Evolutionary conservation across 805 yeast genomes (phyloP).

Genomic region (Kurtzmaniella fragi): DNA sequence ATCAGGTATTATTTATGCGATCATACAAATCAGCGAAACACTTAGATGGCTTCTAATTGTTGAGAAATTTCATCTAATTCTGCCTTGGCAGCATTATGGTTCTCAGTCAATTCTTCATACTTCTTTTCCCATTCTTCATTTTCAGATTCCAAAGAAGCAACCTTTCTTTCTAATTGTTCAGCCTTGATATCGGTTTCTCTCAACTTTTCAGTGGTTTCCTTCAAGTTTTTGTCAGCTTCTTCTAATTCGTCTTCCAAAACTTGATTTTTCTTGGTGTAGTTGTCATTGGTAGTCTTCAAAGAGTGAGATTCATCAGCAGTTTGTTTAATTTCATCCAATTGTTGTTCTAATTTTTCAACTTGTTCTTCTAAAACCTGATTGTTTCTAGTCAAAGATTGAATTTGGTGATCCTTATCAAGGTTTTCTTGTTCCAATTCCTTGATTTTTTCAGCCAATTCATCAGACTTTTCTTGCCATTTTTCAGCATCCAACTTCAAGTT

Average conservation of each 20-base stretch:
- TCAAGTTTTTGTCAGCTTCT: slow-evolving; percentile 82
- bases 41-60: slow-evolving; percentile 77
- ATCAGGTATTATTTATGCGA: neutral
- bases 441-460: slow-evolving; percentile 72
- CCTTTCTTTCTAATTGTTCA: slow-evolving; percentile 93
- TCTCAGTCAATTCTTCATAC: slow-evolving; percentile 79
- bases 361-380: slow-evolving; percentile 82
- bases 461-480: slow-evolving; percentile 95
- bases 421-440: slow-evolving; percentile 90
- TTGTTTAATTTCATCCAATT: slow-evolving; percentile 71
- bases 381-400: slow-evolving; percentile 87
- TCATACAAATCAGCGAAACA: neutral
- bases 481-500: slow-evolving; percentile 92
- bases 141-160: slow-evolving; percentile 85
- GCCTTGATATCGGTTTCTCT: slow-evolving; percentile 95
- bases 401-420: slow-evolving; percentile 90
- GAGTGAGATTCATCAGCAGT: slow-evolving; percentile 88
- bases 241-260: slow-evolving; percentile 89
- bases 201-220: slow-evolving; percentile 88
- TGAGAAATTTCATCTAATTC: slow-evolving; percentile 96
- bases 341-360: slow-evolving; percentile 72
- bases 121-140: slow-evolving; percentile 88
- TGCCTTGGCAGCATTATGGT: slow-evolving; percentile 79
- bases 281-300: slow-evolving; percentile 84
- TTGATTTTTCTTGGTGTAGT: slow-evolving; percentile 83